Evolutionary conservation across 371 early-diverging fungal species (phyloP), one percentile per base, ranked within the genome.

Genomic region (Mucor circinelloides): DNA sequence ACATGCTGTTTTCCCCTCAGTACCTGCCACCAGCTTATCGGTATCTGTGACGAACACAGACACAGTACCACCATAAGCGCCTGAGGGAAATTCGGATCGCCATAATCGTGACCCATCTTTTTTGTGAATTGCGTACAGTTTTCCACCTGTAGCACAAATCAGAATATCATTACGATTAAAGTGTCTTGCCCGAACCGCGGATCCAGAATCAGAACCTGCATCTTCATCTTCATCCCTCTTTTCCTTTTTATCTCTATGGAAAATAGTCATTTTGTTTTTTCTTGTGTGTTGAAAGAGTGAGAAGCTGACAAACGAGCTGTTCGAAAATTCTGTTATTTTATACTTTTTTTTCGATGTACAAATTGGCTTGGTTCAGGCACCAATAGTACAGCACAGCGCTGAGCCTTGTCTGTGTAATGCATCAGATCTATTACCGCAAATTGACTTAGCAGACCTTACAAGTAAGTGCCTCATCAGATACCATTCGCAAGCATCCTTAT

Each of bases 21-120:
- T 63, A 34, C 61, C 71, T 1, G 60, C 73, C n/a, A 78, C n/a
- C 2, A 78, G 7, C 9, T 66, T 68, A 57, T 71, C 71, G 4
- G 48, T 32, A 54, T 78, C 75, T 6, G 71, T 71, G 15, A 78
- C 62, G 63, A 75, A 78, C 1, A 78, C 7, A 19, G 78, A 78
- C 0, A 75, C 61, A 10, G 71, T 44, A 31, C 69, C 63, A 4
- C 66, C 71, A 40, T 63, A 60, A 3, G 66, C 58, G 8, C 69
- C 55, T 19, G 60, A 32, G 19, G 70, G 70, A 36, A 72, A 69
- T 12, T 44, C 27, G 12, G 58, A 21, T 28, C 32, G 6, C 63
- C 68, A 67, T 23, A 67, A 10, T 13, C 31, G 23, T 12, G 25
- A 27, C 2, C 62, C 68, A 31, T 62, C 54, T 23, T 3, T 7